Conservation (phyloP, 345 rosid species). For the Eucalyptus virginea region DNA sequence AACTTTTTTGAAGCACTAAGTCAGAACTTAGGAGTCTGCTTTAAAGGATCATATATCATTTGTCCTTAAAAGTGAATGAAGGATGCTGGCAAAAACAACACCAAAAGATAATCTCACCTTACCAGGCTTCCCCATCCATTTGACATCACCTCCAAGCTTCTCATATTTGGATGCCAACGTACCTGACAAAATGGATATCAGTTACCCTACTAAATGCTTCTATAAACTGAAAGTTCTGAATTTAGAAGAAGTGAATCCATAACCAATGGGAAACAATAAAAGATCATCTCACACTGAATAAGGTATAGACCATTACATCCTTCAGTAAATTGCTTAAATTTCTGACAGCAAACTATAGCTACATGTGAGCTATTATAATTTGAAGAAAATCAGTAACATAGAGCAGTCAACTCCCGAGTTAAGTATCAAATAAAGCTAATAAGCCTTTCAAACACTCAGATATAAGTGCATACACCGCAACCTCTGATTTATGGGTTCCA, state of each 20-base stretch:
- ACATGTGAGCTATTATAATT: background rate
- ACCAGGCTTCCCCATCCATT: conserved; percentile 96
- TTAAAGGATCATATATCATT: background rate
- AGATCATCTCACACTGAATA: background rate
- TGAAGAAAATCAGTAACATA: background rate
- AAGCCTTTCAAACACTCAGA: background rate
- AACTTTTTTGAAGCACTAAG: background rate
- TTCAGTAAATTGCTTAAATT: background rate
- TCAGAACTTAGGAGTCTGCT: background rate
- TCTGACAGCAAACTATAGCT: background rate
- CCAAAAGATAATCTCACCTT: conserved; percentile 28
- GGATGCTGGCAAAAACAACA: background rate
- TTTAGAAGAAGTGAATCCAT: background rate
- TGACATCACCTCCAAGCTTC: conserved; percentile 86
- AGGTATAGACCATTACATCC: background rate
- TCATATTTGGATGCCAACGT: conserved; percentile 80
- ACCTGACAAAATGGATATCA: conserved; percentile 16
- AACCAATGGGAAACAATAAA: background rate
- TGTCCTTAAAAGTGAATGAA: background rate
- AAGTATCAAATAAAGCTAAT: background rate
- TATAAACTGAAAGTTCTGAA: background rate
- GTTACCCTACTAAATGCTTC: background rate
- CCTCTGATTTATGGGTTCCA: background rate
- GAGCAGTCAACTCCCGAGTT: background rate
- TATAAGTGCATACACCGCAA: background rate